These are phyloP conservation scores for Aspergillus versicolor DNA, from an alignment of 2,329 filamentous ascomycete species.

Conservation along the genomic window DNA sequence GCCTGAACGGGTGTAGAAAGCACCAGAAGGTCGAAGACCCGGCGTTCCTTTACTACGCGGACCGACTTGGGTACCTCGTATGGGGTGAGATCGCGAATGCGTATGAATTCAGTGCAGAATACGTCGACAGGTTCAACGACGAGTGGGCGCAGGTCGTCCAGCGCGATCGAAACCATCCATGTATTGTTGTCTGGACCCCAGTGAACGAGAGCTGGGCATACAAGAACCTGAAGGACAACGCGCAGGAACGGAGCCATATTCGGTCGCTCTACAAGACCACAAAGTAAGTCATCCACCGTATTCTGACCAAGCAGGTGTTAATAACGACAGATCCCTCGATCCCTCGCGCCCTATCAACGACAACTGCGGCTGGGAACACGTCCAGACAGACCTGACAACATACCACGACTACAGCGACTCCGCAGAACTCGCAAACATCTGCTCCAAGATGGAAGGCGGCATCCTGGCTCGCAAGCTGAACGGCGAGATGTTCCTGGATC, in stretches of 20 bases:
- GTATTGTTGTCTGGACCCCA: constrained; percentile 65
- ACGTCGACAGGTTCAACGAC: constrained; percentile 59
- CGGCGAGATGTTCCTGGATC: constrained; percentile 55
- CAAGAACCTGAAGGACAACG: constrained; percentile 54
- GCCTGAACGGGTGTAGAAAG: constrained; percentile 70
- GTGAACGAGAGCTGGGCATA: constrained; percentile 67
- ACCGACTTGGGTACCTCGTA: constrained; percentile 63
- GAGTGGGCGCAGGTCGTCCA: constrained; percentile 65
- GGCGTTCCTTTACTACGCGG: constrained; percentile 66
- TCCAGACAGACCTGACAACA: constrained; percentile 62
- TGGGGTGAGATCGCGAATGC: constrained; percentile 71
- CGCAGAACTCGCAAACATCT: constrained; percentile 55
- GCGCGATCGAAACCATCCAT: constrained; percentile 66
- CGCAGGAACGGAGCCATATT: constrained; percentile 63
- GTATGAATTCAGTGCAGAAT: constrained; percentile 61
- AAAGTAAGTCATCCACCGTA: constrained; percentile 41
- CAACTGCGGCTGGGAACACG: constrained; percentile 72
- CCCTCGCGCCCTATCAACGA: constrained; percentile 66
- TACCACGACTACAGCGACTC: constrained; percentile 68
- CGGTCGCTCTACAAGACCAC: constrained; percentile 64
- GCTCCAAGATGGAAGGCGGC: constrained; percentile 48
- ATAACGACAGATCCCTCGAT: constrained; percentile 51
- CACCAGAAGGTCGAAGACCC: constrained; percentile 66
- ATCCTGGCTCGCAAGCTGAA: constrained; percentile 57
- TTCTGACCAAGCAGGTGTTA: not conserved